A percentile compares a stretch with the other conserved stretches of the same genome.
These are phyloP conservation scores for Diaporthe sp. DNA, from an alignment of 2,329 filamentous ascomycete species.

Conservation along the genomic window DNA sequence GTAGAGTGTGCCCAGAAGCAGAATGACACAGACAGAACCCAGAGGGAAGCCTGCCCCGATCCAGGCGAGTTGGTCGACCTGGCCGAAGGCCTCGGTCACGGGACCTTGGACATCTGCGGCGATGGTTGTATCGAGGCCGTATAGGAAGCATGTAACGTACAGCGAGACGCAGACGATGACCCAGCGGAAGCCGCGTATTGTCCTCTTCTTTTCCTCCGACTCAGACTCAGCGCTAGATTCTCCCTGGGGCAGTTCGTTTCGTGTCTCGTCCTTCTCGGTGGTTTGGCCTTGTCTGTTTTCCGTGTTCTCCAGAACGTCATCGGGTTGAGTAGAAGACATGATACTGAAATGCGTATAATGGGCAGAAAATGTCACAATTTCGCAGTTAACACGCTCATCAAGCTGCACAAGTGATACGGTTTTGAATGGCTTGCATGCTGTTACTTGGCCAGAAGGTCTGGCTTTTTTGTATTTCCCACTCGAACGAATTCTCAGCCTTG, in stretches of 20 bases:
- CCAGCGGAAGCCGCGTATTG: not conserved
- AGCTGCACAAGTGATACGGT: not conserved
- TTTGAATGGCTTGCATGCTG: not conserved
- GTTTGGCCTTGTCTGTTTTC: not conserved
- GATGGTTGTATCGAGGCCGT: slow-evolving; percentile 49
- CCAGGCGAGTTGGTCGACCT: slow-evolving; percentile 57
- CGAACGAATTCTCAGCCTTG: not conserved
- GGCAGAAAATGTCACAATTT: too few relatives aligned
- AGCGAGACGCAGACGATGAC: slow-evolving; percentile 24
- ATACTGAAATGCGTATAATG: not conserved
- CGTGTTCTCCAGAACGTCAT: not conserved
- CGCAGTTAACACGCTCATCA: not conserved
- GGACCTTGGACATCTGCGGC: slow-evolving; percentile 60
- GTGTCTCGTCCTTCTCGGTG: not conserved
- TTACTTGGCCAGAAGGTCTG: not conserved
- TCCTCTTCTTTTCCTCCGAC: not conserved
- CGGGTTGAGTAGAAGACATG: not conserved
- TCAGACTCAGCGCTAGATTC: not conserved
- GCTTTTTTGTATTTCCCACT: not conserved
- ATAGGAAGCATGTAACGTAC: slow-evolving; percentile 32
- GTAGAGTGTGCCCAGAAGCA: slow-evolving; percentile 54
- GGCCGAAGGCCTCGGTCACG: slow-evolving; percentile 53
- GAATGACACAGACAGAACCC: slow-evolving; percentile 52
- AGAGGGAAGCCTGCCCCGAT: slow-evolving; percentile 55
- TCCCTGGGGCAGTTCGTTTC: not conserved